phyloP scores from a whole-genome alignment of 2,329 filamentous ascomycete genomes.

The Colletotrichum falcatum region DNA sequence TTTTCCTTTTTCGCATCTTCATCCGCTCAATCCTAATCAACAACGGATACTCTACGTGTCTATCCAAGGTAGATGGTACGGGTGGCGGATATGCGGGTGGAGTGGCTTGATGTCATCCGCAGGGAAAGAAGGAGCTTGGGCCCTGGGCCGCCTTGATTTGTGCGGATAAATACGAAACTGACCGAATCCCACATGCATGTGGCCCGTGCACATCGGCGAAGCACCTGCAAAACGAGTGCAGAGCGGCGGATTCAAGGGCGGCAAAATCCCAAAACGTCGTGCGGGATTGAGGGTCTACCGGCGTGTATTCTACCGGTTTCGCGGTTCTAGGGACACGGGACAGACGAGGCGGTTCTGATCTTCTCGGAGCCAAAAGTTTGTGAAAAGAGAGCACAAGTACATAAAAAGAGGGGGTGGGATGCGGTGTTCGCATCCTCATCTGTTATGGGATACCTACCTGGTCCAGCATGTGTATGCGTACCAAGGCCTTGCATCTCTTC shows the following conservation, averaged over 20 bases:
- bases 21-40: constrained; percentile 37
- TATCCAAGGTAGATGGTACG: neutral
- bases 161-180: constrained; percentile 41
- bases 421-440: neutral
- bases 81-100: constrained; percentile 40
- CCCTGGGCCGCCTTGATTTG: constrained; percentile 40
- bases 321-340: constrained; percentile 24
- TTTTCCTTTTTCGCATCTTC: constrained; percentile 32
- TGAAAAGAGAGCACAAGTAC: neutral
- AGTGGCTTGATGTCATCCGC: constrained; percentile 40
- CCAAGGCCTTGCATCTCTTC: neutral
- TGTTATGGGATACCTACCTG: neutral
- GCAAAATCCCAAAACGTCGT: neutral
- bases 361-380: too few species aligned
- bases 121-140: constrained; percentile 39
- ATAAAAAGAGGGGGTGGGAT: neutral
- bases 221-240: neutral
- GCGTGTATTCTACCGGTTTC: constrained; percentile 31
- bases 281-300: constrained; percentile 9
- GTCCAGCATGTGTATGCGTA: neutral
- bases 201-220: constrained; percentile 29
- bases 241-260: neutral
- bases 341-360: neutral
- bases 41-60: constrained; percentile 23
- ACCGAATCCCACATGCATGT: constrained; percentile 16